Evolutionary conservation across 2,329 filamentous ascomycete genomes (phyloP), one percentile per base, ranked within the genome.

Genomic region (Didymella glomerata): DNA sequence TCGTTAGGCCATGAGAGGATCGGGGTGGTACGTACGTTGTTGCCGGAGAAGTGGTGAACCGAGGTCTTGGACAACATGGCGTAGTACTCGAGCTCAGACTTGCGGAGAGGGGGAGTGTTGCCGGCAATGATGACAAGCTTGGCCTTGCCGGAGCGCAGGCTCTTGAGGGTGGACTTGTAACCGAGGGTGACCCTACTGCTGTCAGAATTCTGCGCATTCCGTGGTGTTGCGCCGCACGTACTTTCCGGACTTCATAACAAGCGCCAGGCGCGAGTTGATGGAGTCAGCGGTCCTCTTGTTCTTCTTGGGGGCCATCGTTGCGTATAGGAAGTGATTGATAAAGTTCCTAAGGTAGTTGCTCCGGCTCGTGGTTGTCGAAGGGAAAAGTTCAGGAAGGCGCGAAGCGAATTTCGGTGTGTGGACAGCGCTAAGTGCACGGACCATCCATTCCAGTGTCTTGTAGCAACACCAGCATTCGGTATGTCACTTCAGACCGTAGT

Each of bases 71-170:
- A 89, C 76, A 96, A 83, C 60, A 71, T 73, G 57, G 61, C 64
- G 72, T 71, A 79, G 84, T 86, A 97, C 86, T 97, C 94, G 67
- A 97, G 88, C 87, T 98, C 94, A 77, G 88, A 92, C 90, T 98
- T 99, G 82, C 94, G 90, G 76, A 99, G 91, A 82, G 95, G 95
- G 79, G 94, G 93, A 72, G 93, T 97, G 88, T 99, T 98, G 84
- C 91, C 93, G 73, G 90, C 80, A 79, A 96, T 96, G 84, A 96
- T 93, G 81, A 98, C 92, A 72, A 97, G 89, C 91, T 98, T 98
- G 82, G 95, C 95, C 90, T 97, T 98, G 83, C 94, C 93, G 73
- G 89, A 90, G 77, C 94, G 91, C 74, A 98, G 90, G 73, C 67
- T 73, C 90, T 98, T 96, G 79, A 95, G 86, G 78, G 86, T 94